Conservation (phyloP, 2,329 filamentous ascomycete genomes). For the Phaeoacremonium minimum region DNA sequence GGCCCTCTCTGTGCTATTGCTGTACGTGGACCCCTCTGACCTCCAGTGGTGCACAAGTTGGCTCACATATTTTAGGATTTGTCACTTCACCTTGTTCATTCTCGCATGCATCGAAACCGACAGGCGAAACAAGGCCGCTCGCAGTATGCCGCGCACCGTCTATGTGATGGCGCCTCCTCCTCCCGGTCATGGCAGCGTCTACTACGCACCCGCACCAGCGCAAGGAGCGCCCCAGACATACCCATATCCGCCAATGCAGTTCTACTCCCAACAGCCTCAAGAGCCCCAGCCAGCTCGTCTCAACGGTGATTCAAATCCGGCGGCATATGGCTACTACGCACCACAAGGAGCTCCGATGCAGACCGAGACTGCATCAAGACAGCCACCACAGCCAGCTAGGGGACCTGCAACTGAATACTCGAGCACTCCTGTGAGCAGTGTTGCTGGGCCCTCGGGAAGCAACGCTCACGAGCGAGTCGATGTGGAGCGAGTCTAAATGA, state of each 20-base stretch:
- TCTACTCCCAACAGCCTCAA: not conserved
- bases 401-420: no score
- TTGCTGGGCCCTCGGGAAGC: no score
- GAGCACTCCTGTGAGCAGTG: no score
- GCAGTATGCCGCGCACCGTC: constrained; percentile 4
- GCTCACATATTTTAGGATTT: constrained; percentile 3
- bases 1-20: constrained; percentile 11
- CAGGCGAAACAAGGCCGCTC: constrained; percentile 8
- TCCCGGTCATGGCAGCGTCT: constrained; percentile 3
- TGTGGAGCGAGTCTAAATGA: no score
- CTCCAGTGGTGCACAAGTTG: not conserved
- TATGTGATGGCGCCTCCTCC: constrained; percentile 5
- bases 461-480: no score
- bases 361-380: no score
- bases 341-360: no score
- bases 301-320: constrained; percentile 1
- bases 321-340: constrained; percentile 1
- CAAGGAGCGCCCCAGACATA: not conserved
- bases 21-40: constrained; percentile 4
- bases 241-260: no score
- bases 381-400: no score
- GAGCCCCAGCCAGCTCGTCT: not conserved
- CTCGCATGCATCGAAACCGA: constrained; percentile 13
- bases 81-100: constrained; percentile 11
- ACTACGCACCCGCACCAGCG: constrained; percentile 2